Conservation (phyloP, 768 basidiomycete genomes). For the Punctularia strigosozonata region DNA sequence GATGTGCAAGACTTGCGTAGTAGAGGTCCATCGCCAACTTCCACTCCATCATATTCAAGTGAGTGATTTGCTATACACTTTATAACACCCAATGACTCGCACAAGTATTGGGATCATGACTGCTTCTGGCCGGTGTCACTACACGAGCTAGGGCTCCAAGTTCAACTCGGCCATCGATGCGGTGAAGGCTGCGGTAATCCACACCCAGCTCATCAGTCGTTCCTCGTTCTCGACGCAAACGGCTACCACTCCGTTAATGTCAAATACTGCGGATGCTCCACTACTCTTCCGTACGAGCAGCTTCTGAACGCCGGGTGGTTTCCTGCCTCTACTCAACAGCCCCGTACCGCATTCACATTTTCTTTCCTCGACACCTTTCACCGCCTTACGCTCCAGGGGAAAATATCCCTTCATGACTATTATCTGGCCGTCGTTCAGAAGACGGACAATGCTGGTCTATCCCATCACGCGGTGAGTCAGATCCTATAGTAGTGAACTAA, state of each 20-base stretch:
- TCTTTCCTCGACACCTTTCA: slow-evolving; percentile 1
- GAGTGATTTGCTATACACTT: no score
- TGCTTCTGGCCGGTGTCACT: no score
- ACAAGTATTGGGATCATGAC: no score
- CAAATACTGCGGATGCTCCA: neutral
- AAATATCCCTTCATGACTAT: slow-evolving; percentile 3
- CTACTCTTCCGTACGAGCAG: neutral
- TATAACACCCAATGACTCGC: no score
- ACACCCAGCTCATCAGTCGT: no score
- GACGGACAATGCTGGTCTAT: neutral
- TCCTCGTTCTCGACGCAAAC: slow-evolving; percentile 1
- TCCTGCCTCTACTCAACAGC: slow-evolving; percentile 1
- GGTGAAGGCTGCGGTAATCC: no score
- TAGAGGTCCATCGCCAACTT: neutral
- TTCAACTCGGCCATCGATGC: no score
- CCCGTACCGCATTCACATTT: slow-evolving; percentile 2
- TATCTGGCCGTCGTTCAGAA: neutral
- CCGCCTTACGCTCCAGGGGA: slow-evolving; percentile 3
- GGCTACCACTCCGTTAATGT: slow-evolving; percentile 2
- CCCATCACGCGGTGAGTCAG: neutral
- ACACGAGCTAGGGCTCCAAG: neutral
- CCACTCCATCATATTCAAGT: neutral
- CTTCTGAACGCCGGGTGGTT: slow-evolving; percentile 5
- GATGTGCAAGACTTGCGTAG: neutral
- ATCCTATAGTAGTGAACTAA: neutral